Conservation (phyloP, 148 eudicot species). For the Euryodendron excelsum region DNA sequence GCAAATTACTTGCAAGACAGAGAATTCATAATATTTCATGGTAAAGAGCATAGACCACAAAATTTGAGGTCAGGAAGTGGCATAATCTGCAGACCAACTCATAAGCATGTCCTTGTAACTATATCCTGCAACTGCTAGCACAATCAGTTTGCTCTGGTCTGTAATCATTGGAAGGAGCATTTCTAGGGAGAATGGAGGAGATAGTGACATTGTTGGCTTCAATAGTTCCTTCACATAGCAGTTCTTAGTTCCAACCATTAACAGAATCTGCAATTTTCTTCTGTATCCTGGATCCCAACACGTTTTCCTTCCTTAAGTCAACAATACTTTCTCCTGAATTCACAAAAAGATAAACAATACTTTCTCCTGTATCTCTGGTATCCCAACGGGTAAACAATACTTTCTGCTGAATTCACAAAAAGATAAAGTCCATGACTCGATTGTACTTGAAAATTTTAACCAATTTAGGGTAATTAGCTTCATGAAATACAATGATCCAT, state of each 20-base stretch:
- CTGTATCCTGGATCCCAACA: slow-evolving; percentile 26
- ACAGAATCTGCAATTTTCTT: slow-evolving; percentile 46
- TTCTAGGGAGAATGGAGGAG: slow-evolving; percentile 59
- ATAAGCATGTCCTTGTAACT: slow-evolving; percentile 96
- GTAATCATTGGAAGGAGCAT: slow-evolving; percentile 51
- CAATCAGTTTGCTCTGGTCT: slow-evolving; percentile 60
- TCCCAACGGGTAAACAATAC: slow-evolving; percentile 42
- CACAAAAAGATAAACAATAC: slow-evolving; percentile 42
- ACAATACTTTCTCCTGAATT: slow-evolving; percentile 33
- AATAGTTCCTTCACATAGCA: slow-evolving; percentile 28
- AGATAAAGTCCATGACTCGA: slow-evolving; percentile 58
- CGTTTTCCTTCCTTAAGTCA: slow-evolving; percentile 34
- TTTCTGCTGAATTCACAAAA: slow-evolving; percentile 39
- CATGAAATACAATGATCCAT: slow-evolving; percentile 69
- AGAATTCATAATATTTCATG: slow-evolving; percentile 69
- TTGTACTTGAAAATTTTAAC: slow-evolving; percentile 53
- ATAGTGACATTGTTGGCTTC: slow-evolving; percentile 25
- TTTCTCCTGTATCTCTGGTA: slow-evolving; percentile 29
- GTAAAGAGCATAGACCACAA: slow-evolving; percentile 85
- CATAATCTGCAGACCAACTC: slow-evolving; percentile 92
- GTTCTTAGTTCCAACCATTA: slow-evolving; percentile 18
- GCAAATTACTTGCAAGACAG: slow-evolving; percentile 64
- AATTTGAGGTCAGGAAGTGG: slow-evolving; percentile 54
- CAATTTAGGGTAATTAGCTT: slow-evolving; percentile 47
- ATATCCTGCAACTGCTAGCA: slow-evolving; percentile 79